Base-by-base conservation (phyloP, 176 grass and related monocot genomes). In the Luzula sylvatica region DNA sequence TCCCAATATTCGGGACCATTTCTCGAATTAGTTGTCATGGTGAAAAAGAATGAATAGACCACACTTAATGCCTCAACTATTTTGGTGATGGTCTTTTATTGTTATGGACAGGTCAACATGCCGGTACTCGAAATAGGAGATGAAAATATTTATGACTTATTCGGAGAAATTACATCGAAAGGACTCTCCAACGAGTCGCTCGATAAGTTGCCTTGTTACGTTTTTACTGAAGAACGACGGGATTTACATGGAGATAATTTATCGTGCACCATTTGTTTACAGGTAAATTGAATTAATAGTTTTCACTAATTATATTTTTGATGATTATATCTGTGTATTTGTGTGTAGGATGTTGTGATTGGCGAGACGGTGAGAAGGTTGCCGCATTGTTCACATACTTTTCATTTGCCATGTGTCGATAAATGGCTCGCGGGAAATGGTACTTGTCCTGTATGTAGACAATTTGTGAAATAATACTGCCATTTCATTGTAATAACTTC, bases 381-480 rank as follows among this genome's bases (percentile, higher is more conserved):
- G 65, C 77, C 76, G 0, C 29, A 53, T 20, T 92, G 87, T 46
- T 85, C 60, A 35, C 87, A 93, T 56, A 86, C 68, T 15, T 93
- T 81, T 56, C 87, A 93, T 28, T 68, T 75, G 77, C 48, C 53
- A 44, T 93, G 87, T 7, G 73, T 93, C 43, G 87, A 93, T 66
- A 78, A 83, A 78, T 93, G 81, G 87, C 78, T 93, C 53, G 39
- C 50, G 54, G 65, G 70, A 43, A 81, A 81, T 57, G 66, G 69
- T 12, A 81, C 87, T 3, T 93, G 87, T 71, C 87, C 87, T 26
- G 81, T 93, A 23, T 92, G 77, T 56, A 77, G 87, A 60, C 81
- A 68, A 60, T 53, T 71, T 28, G 87, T 86, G 15, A n/a, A 32
- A 3, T 23, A 28, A 35, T 7, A 55, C 13, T 35, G 5, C 7